These are phyloP conservation scores for Cynara cardunculus DNA, from an alignment of 129 eudicot species.

Conservation along the genomic window DNA sequence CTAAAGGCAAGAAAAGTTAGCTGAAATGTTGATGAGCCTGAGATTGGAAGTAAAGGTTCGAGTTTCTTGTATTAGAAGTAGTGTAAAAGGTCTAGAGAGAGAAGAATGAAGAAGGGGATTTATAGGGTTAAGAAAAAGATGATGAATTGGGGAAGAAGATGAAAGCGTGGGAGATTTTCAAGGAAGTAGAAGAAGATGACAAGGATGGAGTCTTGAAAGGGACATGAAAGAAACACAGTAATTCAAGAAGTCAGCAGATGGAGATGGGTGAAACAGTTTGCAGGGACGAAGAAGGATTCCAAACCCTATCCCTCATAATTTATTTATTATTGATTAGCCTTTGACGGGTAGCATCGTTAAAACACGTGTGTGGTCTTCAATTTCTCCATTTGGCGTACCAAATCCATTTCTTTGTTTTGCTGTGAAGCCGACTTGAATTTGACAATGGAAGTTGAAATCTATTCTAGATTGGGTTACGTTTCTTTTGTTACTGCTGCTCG, in stretches of 20 bases:
- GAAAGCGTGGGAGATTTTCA: neutral
- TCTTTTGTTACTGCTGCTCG: neutral
- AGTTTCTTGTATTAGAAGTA: neutral
- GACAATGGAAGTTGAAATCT: neutral
- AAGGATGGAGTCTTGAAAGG: neutral
- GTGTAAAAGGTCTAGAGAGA: neutral
- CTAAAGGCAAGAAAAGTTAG: neutral
- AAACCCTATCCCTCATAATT: neutral
- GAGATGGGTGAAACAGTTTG: neutral
- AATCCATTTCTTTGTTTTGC: neutral
- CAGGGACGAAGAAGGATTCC: neutral
- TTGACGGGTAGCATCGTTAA: neutral
- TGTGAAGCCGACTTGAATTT: neutral
- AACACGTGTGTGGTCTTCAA: neutral
- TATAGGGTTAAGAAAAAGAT: neutral
- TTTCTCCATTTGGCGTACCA: neutral
- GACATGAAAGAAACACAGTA: neutral
- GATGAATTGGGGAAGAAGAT: neutral
- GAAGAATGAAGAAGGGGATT: neutral
- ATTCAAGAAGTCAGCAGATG: neutral
- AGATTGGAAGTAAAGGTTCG: too few species aligned
- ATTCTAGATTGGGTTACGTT: neutral
- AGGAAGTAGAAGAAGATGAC: neutral
- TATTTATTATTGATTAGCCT: neutral
- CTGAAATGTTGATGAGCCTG: neutral